Percentiles rank a stretch among this genome's conserved stretches.
Conservation (phyloP, 1,284 basidiomycete species). For the Cryptococcus sp. region DNA sequence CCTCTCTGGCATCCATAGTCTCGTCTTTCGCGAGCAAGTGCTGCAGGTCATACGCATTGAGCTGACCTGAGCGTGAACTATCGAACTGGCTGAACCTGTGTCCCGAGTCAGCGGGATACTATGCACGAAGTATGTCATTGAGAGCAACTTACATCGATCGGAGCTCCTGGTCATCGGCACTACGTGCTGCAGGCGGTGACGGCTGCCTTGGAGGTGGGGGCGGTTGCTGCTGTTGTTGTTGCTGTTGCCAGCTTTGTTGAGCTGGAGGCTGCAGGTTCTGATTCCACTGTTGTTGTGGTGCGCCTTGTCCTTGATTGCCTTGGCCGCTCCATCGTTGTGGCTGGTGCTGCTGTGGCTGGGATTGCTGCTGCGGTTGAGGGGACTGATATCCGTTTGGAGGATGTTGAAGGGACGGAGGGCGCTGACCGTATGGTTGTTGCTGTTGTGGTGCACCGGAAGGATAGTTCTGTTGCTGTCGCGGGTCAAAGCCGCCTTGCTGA, state of each 20-base stretch:
- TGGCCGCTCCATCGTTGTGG: constrained; percentile 18
- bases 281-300: constrained; percentile 11
- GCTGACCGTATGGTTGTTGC: constrained; percentile 18
- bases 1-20: constrained; percentile 52
- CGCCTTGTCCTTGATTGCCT: constrained; percentile 2
- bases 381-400: constrained; percentile 11
- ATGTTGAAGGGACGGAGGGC: constrained; percentile 13
- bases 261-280: background rate
- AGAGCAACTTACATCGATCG: constrained; percentile 34
- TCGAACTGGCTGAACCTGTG: constrained; percentile 51
- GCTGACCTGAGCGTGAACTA: constrained; percentile 43
- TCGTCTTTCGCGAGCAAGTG: constrained; percentile 50
- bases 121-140: background rate
- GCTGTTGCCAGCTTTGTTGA: constrained; percentile 11
- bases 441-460: constrained; percentile 13
- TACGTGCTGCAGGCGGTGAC: constrained; percentile 13
- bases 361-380: constrained; percentile 19
- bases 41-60: constrained; percentile 48
- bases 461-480: constrained; percentile 18
- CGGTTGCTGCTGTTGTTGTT: constrained; percentile 27
- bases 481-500: constrained; percentile 19
- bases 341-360: constrained; percentile 19
- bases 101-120: background rate
- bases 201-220: constrained; percentile 15
- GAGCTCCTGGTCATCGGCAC: constrained; percentile 36